A percentile compares a stretch with the other conserved stretches of the same genome.
phyloP scores from a whole-genome alignment of 495 filamentous ascomycete genomes.

The Xylaria acuta region DNA sequence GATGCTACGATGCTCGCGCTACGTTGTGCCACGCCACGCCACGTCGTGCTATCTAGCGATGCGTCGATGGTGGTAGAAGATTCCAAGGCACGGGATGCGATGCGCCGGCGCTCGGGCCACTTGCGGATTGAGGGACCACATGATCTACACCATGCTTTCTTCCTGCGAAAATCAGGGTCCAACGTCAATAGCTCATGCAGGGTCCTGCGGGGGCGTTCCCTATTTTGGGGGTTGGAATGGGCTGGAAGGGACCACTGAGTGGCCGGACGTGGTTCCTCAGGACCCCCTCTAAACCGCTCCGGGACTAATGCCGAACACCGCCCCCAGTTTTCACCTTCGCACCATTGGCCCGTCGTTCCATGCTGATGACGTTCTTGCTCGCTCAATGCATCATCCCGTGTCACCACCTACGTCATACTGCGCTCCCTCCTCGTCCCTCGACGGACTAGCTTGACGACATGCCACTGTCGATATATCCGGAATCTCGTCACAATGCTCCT shows the following conservation, averaged over 20 bases:
- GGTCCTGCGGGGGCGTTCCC: conserved; percentile 36
- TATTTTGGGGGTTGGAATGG: conserved; percentile 17
- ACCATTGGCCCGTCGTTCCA: conserved; percentile 6
- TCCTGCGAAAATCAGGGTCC: conserved; percentile 39
- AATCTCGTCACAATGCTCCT: conserved; percentile 20
- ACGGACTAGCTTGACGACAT: conserved; percentile 24
- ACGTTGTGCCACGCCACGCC: conserved; percentile 10
- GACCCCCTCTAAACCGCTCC: conserved; percentile 15
- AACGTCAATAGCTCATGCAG: conserved; percentile 42
- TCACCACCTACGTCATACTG: conserved; percentile 43
- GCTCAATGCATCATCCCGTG: conserved; percentile 33
- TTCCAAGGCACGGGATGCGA: conserved; percentile 8
- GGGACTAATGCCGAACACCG: background rate
- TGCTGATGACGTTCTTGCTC: conserved; percentile 20
- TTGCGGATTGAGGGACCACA: conserved; percentile 2
- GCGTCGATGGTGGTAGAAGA: conserved; percentile 24
- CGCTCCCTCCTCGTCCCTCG: conserved; percentile 6
- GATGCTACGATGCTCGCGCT: background rate
- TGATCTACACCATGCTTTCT: background rate
- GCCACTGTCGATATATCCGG: background rate
- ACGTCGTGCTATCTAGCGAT: conserved; percentile 15
- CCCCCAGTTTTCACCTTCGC: background rate
- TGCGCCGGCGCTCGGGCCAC: background rate
- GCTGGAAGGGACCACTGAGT: background rate
- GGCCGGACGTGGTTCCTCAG: conserved; percentile 6